A percentile compares a stretch with the other conserved stretches of the same genome.
phyloP scores from a whole-genome alignment of 345 rosid genomes.

The Litchi chinensis region DNA sequence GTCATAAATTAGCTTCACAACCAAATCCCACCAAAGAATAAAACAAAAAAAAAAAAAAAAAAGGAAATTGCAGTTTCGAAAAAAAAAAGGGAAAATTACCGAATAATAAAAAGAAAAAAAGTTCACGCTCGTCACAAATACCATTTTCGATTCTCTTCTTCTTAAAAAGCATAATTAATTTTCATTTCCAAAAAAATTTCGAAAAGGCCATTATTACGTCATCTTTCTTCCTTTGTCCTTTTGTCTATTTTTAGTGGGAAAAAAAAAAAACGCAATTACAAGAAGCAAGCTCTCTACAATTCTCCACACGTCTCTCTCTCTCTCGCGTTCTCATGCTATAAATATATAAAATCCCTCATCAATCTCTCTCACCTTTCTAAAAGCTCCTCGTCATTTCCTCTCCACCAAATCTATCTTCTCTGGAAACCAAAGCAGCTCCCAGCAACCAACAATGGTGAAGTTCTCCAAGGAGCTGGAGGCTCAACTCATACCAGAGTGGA shows the following conservation, averaged over 20 bases:
- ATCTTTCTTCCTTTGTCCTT: background rate
- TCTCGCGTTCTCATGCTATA: constrained; percentile 17
- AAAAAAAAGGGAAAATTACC: too few relatives aligned
- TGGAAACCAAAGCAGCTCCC: background rate
- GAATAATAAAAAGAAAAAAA: background rate
- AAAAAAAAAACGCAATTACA: background rate
- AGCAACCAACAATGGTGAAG: constrained; percentile 72
- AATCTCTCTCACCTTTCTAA: constrained; percentile 31
- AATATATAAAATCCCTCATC: constrained; percentile 41
- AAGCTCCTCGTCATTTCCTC: constrained; percentile 5
- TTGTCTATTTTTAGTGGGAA: background rate
- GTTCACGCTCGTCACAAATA: constrained; percentile 1
- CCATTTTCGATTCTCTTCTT: constrained; percentile 21
- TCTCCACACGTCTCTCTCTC: constrained; percentile 22
- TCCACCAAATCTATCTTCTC: background rate
- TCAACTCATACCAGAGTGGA: constrained; percentile 98
- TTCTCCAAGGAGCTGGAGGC: constrained; percentile 97
- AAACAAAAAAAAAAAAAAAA: too few relatives aligned
- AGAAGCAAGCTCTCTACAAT: constrained; percentile 5
- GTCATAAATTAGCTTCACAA: background rate
- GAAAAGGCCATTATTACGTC: background rate
- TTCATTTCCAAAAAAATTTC: background rate
- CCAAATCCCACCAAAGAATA: background rate
- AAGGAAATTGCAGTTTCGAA: too few relatives aligned
- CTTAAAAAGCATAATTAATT: background rate